Base-by-base conservation (phyloP, 352 stramenopile species). In the Pythium insidiosum region DNA sequence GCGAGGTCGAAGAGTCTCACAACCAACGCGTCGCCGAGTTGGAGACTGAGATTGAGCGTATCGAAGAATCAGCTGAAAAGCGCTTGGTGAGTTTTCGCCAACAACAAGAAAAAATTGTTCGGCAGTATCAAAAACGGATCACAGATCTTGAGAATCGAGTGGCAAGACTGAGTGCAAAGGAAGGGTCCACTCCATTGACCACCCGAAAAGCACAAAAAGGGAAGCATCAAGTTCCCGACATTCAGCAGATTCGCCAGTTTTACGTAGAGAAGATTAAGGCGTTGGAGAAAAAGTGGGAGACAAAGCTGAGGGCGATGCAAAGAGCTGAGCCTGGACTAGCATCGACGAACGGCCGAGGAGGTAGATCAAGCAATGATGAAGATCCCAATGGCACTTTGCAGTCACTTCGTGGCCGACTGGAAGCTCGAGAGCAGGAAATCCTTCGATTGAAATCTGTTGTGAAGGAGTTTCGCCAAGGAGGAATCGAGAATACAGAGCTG, bases 261-360 rank as follows among this genome's bases (percentile, higher is more conserved):
- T 90, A 87, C 53, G 63, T 59, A 0, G 64, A 77, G 34, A 90
- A 90, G 47, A 73, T 88, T 20, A 83, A 86, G 50, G 75, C 85
- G 35, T 15, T 88, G 10, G 71, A 90, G 56, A 63, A 61, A 26
- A 88, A 83, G 43, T 88, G 73, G 78, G 71, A 83, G 29, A 53
- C 63, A 36, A 88, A 85, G 40, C 31, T 81, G n/a, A 68, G 66
- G 22, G 82, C 77, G 41, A 70, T 81, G 18, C 46, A 53, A 2
- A 54, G 54, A 13, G 52, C 45, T 5, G 30, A 44, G 21, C 50
- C 22, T 19, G 52, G 52, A 1, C 11, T 16, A 37, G n/a, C 21
- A 9, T n/a, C n/a, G n/a, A n/a, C n/a, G n/a, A n/a, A n/a, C n/a
- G n/a, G n/a, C n/a, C n/a, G n/a, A n/a, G n/a, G n/a, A n/a, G n/a